Base-by-base conservation (phyloP, 768 basidiomycete species). In the Pisolithus tinctorius region DNA sequence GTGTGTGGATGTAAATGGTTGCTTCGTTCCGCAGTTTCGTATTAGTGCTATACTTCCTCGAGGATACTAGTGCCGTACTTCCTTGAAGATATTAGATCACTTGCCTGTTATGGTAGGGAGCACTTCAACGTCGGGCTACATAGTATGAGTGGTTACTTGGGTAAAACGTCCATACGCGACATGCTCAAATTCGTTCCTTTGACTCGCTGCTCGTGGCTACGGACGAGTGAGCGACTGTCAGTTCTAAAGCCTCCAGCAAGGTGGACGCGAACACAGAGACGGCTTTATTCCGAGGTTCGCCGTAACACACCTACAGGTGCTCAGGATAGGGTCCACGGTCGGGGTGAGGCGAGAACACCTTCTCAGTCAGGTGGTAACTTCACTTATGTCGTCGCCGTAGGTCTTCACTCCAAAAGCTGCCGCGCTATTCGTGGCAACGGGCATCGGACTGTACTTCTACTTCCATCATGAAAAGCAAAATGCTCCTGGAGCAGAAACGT, bases 321-420 rank as follows among this genome's bases (percentile, higher is more conserved):
- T 10, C 66, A 61, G 48, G 70, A 73, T 52, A 65, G 52, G 49
- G 60, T n/a, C 71, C 4, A 55, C 68, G 3, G 52, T 72, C 47
- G 71, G 71, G 50, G 71, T 72, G 49, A 39, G 64, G 54, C 40
- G 17, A 42, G 29, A 26, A 31, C 13, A 45, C 25, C 10, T n/a
- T n/a, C n/a, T 13, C 5, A 27, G 14, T 23, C 37, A 36, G 4
- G 27, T 4, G 44, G 45, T 16, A 46, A n/a, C 30, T 17, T 46
- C 39, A 26, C 30, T 23, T 9, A 17, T 38, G 48, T 47, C 34
- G 7, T 17, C 17, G 14, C 53, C 38, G 16, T 58, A 97, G 94
- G 88, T 91, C n/a, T 96, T 97, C 65, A 93, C 92, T 2, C 93
- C 92, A 26, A 77, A 74, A 48, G 84, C 93, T 1, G 94, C 90